Evolutionary conservation across 2,329 filamentous ascomycete genomes (phyloP).

Genomic region (Neoscytalidium dimidiatum): DNA sequence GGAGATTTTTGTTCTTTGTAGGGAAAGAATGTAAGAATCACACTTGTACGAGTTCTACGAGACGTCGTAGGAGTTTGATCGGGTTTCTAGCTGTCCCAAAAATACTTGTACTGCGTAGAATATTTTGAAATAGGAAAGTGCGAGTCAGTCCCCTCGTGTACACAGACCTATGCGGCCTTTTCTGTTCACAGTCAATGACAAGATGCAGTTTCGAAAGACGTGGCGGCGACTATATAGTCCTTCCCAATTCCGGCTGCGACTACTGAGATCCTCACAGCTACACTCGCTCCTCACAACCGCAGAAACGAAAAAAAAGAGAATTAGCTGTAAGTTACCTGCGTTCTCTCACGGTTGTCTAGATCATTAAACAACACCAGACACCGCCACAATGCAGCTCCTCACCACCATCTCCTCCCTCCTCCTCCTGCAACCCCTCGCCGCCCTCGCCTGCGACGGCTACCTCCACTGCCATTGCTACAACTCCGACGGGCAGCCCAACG

Average conservation of each 20-base stretch:
- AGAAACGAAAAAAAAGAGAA: no score
- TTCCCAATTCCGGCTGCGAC: not conserved
- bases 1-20: no score
- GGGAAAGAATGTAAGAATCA: no score
- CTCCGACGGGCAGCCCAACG: not conserved
- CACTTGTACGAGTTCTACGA: no score
- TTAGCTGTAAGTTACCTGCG: no score
- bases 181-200: not conserved
- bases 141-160: not conserved
- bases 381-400: not conserved
- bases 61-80: no score
- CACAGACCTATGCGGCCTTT: not conserved
- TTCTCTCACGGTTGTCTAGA: not conserved
- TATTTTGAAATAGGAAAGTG: no score
- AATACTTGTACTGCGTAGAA: no score
- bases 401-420: not conserved
- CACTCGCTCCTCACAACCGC: no score
- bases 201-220: not conserved
- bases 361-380: not conserved
- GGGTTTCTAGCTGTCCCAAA: no score
- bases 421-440: not conserved
- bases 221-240: not conserved
- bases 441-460: not conserved
- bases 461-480: not conserved
- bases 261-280: no score